Percentiles rank a stretch among this genome's conserved stretches.
These are phyloP conservation scores for Arthromyces matolae DNA, from an alignment of 768 basidiomycete species.

Conservation along the genomic window DNA sequence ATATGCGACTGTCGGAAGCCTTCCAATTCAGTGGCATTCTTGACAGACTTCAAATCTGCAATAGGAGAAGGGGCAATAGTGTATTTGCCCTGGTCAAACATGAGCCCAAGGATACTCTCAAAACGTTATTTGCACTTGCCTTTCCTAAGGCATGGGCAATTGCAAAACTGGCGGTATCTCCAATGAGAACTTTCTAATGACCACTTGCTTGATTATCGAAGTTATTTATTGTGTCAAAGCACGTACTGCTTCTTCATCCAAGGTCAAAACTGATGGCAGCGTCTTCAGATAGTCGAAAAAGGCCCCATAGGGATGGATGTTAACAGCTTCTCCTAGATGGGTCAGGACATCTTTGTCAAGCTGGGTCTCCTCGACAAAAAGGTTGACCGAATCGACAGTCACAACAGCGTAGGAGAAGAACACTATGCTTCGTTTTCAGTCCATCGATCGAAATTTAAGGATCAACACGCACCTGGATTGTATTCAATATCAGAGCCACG, in stretches of 20 bases:
- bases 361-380: slow-evolving; percentile 66
- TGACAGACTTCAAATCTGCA: slow-evolving; percentile 76
- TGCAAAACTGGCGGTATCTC: slow-evolving; percentile 76
- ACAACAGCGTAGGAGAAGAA: slow-evolving; percentile 92
- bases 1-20: slow-evolving; percentile 89
- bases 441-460: neutral
- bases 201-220: neutral
- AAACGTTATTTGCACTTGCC: slow-evolving; percentile 30
- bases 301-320: slow-evolving; percentile 64
- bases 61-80: slow-evolving; percentile 66
- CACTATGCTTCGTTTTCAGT: slow-evolving; percentile 38
- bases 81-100: slow-evolving; percentile 49
- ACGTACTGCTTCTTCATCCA: slow-evolving; percentile 32
- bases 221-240: neutral
- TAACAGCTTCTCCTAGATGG: slow-evolving; percentile 56
- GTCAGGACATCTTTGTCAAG: slow-evolving; percentile 39
- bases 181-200: slow-evolving; percentile 68
- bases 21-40: slow-evolving; percentile 77
- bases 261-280: slow-evolving; percentile 34
- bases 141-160: slow-evolving; percentile 77
- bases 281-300: slow-evolving; percentile 64
- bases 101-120: neutral
- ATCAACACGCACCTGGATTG: slow-evolving; percentile 44
- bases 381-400: slow-evolving; percentile 47
- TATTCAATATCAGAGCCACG: slow-evolving; percentile 89